phyloP scores from a whole-genome alignment of 495 filamentous ascomycete species.

The Cercophora newfieldiana region DNA sequence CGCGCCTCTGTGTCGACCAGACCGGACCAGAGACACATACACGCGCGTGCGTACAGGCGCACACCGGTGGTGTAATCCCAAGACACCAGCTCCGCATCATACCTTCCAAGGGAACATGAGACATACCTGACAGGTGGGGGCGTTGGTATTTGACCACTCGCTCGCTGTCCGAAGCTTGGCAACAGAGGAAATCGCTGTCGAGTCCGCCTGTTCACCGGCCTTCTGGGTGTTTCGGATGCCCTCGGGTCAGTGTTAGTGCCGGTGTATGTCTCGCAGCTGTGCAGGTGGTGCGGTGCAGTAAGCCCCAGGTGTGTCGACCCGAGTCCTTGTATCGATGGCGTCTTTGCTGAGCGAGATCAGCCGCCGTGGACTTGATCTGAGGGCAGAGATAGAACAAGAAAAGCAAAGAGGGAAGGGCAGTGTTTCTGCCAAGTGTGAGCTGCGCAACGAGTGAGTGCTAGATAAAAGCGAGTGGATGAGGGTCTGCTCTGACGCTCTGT shows the following conservation, averaged over 20 bases:
- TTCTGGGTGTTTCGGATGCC: neutral
- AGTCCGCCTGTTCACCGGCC: neutral
- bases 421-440: neutral
- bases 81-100: neutral
- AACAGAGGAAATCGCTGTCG: neutral
- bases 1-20: neutral
- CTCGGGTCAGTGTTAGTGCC: neutral
- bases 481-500: neutral
- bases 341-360: neutral
- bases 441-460: neutral
- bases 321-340: neutral
- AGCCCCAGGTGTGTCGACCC: neutral
- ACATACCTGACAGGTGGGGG: conserved; percentile 21
- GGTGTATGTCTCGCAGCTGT: neutral
- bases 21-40: neutral
- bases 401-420: neutral
- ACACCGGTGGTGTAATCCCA: neutral
- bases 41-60: neutral
- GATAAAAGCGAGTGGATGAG: neutral
- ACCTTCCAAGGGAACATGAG: neutral
- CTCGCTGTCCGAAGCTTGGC: too few species aligned
- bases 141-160: neutral
- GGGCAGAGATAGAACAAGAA: neutral
- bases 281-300: neutral
- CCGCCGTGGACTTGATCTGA: neutral